phyloP scores from a whole-genome alignment of 1,284 basidiomycete genomes.

The Meripilus lineatus region DNA sequence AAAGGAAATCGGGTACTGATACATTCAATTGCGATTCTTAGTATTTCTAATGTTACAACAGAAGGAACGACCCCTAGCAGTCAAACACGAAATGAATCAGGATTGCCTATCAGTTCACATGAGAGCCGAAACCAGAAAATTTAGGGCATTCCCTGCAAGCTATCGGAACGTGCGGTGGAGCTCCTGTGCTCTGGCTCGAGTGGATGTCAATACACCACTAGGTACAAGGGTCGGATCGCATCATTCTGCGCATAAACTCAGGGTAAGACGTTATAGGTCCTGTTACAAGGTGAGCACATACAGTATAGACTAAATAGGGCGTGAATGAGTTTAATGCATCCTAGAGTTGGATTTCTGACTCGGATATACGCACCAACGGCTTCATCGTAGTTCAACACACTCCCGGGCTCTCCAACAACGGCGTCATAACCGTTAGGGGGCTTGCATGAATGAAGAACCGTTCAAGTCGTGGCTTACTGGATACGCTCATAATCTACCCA shows the following conservation, averaged over 20 bases:
- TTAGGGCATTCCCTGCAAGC: too few species aligned
- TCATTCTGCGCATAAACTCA: constrained; percentile 17
- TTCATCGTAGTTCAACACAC: constrained; percentile 24
- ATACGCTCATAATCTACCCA: constrained; percentile 5
- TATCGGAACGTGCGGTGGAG: too few species aligned
- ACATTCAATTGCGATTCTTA: too few species aligned
- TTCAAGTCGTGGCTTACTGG: background rate
- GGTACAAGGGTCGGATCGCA: constrained; percentile 21
- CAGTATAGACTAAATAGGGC: constrained; percentile 10
- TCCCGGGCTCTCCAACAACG: constrained; percentile 24
- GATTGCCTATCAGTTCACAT: too few species aligned
- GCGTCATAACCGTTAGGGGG: constrained; percentile 21
- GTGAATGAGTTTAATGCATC: background rate
- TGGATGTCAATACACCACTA: constrained; percentile 20
- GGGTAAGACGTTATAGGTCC: background rate
- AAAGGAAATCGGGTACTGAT: too few species aligned
- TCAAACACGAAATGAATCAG: too few species aligned
- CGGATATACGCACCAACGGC: constrained; percentile 17
- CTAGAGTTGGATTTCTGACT: too few species aligned
- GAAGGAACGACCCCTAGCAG: too few species aligned
- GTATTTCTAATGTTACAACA: too few species aligned
- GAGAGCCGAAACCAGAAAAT: too few species aligned
- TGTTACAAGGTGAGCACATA: background rate
- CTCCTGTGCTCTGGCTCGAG: too few species aligned
- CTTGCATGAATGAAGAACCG: constrained; percentile 7